Base-by-base conservation (phyloP, 2,329 filamentous ascomycete species). In the Colletotrichum liriopes region DNA sequence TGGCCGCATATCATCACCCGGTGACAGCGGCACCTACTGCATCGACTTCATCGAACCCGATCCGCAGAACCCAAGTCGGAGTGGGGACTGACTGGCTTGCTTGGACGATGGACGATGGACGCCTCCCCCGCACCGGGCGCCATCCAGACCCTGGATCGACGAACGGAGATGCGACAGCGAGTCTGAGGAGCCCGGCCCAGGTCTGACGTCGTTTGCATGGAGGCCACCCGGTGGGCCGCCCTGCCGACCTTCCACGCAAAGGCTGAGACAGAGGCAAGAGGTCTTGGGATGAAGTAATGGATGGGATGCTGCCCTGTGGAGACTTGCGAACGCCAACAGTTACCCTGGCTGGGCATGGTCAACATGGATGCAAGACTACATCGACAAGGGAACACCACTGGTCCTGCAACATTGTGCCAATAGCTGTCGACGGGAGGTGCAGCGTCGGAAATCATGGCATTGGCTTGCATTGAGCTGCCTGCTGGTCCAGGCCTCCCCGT, bases 131-230 rank as follows among this genome's bases (percentile, higher is more conserved):
- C 43, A 55, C 35, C 37, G 32, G 52, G 5, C 32, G 52, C 32
- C 32, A 60, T 59, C 49, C 60, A 16, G 67, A 47, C 51, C 67
- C 62, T 67, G n/a, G 37, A 71, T 61, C 54, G 45, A 43, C 67
- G 29, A 41, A 64, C 47, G n/a, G 35, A 41, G 29, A 26, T 62
- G 59, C 59, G 18, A 29, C 29, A 35, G 18, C 32, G 9, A 7
- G 37, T 43, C 16, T n/a, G 32, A 54, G 32, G 12, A 59, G 32
- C 62, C 39, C 54, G 43, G 29, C 18, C 35, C 45, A 51, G n/a
- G 43, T 71, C 67, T 71, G 67, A 71, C 62, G 67, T 71, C 67
- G 63, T 71, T 59, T 65, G 35, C 54, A 52, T 59, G 52, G 32
- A 51, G 35, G 35, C 63, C 9, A 32, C 32, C 41, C 7, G 16